phyloP scores from a whole-genome alignment of 441 rosid genomes.

The Syzygium malaccense region DNA sequence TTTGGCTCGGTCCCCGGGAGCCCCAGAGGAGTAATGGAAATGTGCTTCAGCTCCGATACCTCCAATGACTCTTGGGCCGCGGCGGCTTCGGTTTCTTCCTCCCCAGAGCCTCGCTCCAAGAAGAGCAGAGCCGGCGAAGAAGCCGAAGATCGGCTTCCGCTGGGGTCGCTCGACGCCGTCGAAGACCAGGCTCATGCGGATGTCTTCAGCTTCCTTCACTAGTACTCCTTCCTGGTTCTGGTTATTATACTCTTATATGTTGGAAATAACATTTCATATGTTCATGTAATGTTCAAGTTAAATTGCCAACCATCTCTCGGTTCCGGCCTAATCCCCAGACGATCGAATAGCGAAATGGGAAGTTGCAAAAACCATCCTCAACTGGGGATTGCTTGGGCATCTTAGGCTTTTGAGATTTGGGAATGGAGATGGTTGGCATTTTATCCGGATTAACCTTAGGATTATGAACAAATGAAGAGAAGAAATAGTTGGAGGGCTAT shows the following conservation, averaged over 20 bases:
- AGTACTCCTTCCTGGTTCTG: neutral
- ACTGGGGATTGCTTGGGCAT: neutral
- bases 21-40: constrained; percentile 3
- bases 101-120: neutral
- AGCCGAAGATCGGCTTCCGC: neutral
- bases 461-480: neutral
- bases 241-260: neutral
- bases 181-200: constrained; percentile 13
- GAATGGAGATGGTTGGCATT: constrained; percentile 59
- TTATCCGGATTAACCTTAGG: constrained; percentile 15
- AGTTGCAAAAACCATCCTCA: neutral
- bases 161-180: neutral
- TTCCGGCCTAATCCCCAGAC: neutral
- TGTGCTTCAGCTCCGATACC: neutral
- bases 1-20: constrained; percentile 1
- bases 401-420: constrained; percentile 12
- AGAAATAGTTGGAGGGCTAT: neutral
- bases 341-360: neutral
- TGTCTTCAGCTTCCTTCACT: constrained; percentile 28
- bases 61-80: neutral
- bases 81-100: neutral
- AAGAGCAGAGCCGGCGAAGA: neutral
- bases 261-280: constrained; percentile 5
- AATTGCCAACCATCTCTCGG: constrained; percentile 55
- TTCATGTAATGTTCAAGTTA: constrained; percentile 18